phyloP scores from a whole-genome alignment of 441 rosid species.

The Pelargonium fulgidum region DNA sequence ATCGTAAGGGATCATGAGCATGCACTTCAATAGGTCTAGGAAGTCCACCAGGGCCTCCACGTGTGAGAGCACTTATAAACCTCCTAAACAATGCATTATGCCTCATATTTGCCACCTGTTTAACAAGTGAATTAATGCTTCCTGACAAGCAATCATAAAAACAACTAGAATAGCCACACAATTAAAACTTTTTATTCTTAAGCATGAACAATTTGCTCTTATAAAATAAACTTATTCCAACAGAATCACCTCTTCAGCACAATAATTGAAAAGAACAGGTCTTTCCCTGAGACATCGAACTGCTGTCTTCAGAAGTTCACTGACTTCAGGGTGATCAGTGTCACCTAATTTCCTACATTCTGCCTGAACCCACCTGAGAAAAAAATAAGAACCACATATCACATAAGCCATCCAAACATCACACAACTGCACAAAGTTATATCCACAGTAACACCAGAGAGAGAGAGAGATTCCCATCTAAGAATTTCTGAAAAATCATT shows the following conservation, averaged over 20 bases:
- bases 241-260: slow-evolving; percentile 91
- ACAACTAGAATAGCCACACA: slow-evolving; percentile 2
- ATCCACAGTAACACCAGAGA: neutral
- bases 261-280: slow-evolving; percentile 92
- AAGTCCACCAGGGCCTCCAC: slow-evolving; percentile 95
- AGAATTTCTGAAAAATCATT: neutral
- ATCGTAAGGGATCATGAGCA: slow-evolving; percentile 97
- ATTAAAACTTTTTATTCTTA: neutral
- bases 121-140: slow-evolving; percentile 10
- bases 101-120: slow-evolving; percentile 91
- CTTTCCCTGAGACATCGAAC: slow-evolving; percentile 85
- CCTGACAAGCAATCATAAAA: slow-evolving; percentile 16
- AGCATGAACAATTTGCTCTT: neutral
- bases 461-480: neutral
- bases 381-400: slow-evolving; percentile 17
- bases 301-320: slow-evolving; percentile 72
- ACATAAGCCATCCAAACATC: slow-evolving; percentile 5
- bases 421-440: slow-evolving; percentile 4
- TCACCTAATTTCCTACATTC: slow-evolving; percentile 95
- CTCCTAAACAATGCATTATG: slow-evolving; percentile 92
- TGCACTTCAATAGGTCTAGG: slow-evolving; percentile 99
- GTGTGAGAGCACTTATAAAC: slow-evolving; percentile 94
- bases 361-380: slow-evolving; percentile 92
- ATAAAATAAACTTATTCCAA: slow-evolving; percentile 15
- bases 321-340: slow-evolving; percentile 83